A percentile compares a stretch with the other conserved stretches of the same genome.
phyloP scores from a whole-genome alignment of 495 filamentous ascomycete species.

The Neurospora cerealis region DNA sequence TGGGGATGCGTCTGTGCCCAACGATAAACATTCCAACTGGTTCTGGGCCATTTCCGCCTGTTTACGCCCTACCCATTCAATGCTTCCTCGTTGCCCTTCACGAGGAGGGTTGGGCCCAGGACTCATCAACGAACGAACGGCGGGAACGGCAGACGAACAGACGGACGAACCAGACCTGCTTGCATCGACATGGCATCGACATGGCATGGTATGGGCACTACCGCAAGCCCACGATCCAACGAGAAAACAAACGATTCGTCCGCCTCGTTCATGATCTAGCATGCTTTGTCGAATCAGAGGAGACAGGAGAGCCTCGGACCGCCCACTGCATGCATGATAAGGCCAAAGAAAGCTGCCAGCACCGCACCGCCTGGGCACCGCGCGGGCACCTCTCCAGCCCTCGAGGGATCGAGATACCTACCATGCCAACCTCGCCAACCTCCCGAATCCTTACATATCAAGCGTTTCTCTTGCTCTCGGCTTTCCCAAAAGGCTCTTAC shows the following conservation, averaged over 20 bases:
- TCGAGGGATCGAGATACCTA: background rate
- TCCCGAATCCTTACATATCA: background rate
- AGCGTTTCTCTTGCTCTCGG: background rate
- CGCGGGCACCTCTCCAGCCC: background rate
- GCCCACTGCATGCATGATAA: slow-evolving; percentile 12
- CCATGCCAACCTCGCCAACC: background rate
- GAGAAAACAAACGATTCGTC: background rate
- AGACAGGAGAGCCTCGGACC: background rate
- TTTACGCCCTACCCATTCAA: background rate
- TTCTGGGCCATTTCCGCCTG: background rate
- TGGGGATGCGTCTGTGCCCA: background rate
- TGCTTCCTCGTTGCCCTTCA: background rate
- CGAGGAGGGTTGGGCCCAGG: background rate
- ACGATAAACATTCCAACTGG: background rate
- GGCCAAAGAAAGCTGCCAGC: slow-evolving; percentile 14
- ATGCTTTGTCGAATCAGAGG: slow-evolving; percentile 10
- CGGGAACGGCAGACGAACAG: background rate
- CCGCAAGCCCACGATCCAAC: background rate
- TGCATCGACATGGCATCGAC: background rate
- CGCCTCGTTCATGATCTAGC: background rate
- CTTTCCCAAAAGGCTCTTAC: slow-evolving; percentile 4
- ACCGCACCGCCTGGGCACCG: slow-evolving; percentile 1
- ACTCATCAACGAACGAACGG: background rate
- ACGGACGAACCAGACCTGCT: background rate
- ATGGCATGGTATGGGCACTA: background rate